phyloP scores from a whole-genome alignment of 805 yeast species.

The Kluyveromyces dobzhanskii region DNA sequence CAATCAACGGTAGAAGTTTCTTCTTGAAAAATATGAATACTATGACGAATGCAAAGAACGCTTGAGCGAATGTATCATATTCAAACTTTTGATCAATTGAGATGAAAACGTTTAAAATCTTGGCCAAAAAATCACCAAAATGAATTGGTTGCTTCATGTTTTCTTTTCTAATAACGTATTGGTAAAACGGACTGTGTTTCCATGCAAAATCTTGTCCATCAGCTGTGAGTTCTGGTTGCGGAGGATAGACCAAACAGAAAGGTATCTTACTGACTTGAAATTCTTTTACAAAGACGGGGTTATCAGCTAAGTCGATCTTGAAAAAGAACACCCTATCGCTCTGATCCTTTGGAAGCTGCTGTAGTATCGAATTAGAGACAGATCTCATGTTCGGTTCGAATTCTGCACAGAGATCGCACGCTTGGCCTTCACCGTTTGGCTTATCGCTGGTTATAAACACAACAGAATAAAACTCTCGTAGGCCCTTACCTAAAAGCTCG shows the following conservation, averaged over 20 bases:
- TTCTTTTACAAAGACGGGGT: conserved; percentile 33
- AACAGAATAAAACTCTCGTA: conserved; percentile 44
- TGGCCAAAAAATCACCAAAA: conserved; percentile 47
- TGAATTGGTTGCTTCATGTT: conserved; percentile 33
- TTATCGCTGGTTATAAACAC: conserved; percentile 45
- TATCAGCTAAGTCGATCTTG: conserved; percentile 42
- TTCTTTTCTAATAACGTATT: conserved; percentile 25
- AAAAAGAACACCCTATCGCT: conserved; percentile 35
- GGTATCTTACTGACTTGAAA: conserved; percentile 48
- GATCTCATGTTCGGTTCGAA: conserved; percentile 35
- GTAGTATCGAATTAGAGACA: conserved; percentile 37
- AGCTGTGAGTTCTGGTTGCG: conserved; percentile 19
- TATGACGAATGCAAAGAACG: conserved; percentile 39
- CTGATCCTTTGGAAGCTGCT: conserved; percentile 36
- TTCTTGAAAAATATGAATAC: conserved; percentile 42
- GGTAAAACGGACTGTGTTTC: conserved; percentile 30
- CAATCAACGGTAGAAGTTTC: conserved; percentile 30
- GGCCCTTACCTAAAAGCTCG: conserved; percentile 34
- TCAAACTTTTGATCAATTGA: conserved; percentile 39
- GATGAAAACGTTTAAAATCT: conserved; percentile 37
- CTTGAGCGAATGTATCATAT: conserved; percentile 33
- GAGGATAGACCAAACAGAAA: conserved; percentile 61
- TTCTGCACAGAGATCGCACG: conserved; percentile 34
- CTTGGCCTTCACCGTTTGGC: conserved; percentile 34
- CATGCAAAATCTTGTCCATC: conserved; percentile 24